Evolutionary conservation across 768 basidiomycete species (phyloP).

Genomic region (Psilocybe subaeruginosa): DNA sequence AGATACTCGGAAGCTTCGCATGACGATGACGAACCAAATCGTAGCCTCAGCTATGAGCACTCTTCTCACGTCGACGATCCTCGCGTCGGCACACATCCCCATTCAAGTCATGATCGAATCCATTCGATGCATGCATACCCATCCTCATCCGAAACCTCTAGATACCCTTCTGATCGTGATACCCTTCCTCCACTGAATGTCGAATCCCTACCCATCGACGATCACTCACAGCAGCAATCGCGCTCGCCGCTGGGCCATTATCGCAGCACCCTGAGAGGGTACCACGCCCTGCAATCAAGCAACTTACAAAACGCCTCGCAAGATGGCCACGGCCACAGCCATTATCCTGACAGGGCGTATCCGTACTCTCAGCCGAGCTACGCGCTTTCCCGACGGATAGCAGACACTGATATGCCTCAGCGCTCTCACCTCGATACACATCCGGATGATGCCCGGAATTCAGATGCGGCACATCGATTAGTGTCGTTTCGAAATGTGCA

Average conservation of each 20-base stretch:
- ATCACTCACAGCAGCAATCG: not conserved
- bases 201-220: not conserved
- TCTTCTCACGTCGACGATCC: not conserved
- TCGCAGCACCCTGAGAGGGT: not conserved
- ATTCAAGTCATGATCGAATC: not conserved
- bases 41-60: not conserved
- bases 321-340: not conserved
- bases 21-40: not conserved
- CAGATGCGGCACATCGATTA: not conserved
- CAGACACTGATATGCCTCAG: not conserved
- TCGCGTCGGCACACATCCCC: not conserved
- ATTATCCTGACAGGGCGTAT: not conserved
- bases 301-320: not conserved
- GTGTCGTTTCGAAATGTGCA: not conserved
- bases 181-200: not conserved
- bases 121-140: slow-evolving; percentile 1
- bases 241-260: not conserved
- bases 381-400: not conserved
- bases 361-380: not conserved
- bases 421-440: not conserved
- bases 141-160: not conserved
- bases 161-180: slow-evolving; percentile 4
- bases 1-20: not conserved
- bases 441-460: not conserved
- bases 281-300: not conserved